Evolutionary conservation across 2,329 filamentous ascomycete species (phyloP).

Genomic region (Aschersonia sp.): DNA sequence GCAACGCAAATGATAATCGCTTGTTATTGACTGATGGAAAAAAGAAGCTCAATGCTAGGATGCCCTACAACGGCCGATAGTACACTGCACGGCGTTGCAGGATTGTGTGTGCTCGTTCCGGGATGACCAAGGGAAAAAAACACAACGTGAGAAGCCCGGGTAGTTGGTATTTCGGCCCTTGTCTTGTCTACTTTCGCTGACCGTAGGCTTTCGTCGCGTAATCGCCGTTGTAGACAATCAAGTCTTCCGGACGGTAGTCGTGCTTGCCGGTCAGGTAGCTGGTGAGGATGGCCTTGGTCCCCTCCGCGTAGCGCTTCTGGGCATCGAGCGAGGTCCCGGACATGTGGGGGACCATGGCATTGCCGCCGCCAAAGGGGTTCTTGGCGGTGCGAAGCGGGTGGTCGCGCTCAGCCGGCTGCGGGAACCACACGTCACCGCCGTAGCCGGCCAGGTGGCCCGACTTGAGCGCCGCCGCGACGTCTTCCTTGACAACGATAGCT

Average conservation of each 20-base stretch:
- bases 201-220: constrained; percentile 94
- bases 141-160: not conserved
- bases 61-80: too few relatives aligned
- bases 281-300: constrained; percentile 78
- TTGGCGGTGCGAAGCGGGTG: constrained; percentile 85
- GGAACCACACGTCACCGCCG: constrained; percentile 90
- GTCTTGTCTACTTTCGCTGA: constrained; percentile 38
- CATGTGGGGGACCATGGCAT: constrained; percentile 99
- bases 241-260: constrained; percentile 80
- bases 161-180: not conserved
- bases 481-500: constrained; percentile 98
- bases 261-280: constrained; percentile 78
- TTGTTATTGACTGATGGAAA: not conserved
- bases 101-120: too few relatives aligned
- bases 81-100: too few relatives aligned
- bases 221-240: constrained; percentile 80
- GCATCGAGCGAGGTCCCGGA: constrained; percentile 97
- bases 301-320: constrained; percentile 79
- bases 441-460: constrained; percentile 82
- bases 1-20: too few relatives aligned
- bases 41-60: not conserved
- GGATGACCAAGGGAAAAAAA: not conserved
- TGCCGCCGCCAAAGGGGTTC: constrained; percentile 92
- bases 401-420: constrained; percentile 86
- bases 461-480: constrained; percentile 88